Evolutionary conservation across 305 asterid species (phyloP), one percentile per base, ranked within the genome.

Genomic region (Solanum hybrid): DNA sequence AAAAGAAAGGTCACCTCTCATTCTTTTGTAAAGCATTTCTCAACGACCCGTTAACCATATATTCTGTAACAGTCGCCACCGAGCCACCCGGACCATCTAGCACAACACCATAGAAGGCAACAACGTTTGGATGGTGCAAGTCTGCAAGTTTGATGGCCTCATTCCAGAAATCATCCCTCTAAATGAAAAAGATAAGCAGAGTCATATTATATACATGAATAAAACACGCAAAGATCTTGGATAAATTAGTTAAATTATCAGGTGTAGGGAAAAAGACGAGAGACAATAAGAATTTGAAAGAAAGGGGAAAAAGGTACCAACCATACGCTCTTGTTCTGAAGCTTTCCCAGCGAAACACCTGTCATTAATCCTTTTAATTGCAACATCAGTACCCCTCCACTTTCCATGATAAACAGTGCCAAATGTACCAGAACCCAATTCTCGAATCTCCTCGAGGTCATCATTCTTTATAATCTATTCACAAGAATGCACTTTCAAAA

Each of bases 341-440:
- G 96, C 93, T 92, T 95, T 96, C 88, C 95, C 97, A 38, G 95
- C 92, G 89, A 96, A 96, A 89, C 98, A 96, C 90, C 98, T 93
- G 42, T 94, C 95, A 78, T 94, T 95, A 79, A 96, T 95, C 90
- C 98, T 95, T 91, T 96, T 96, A 91, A 96, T 96, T 87, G 98
- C 98, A 86, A 96, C 97, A 92, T 96, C 98, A 2, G 97, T 94
- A 56, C 98, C 98, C 92, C 98, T 94, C 98, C 98, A 96, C 94
- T 95, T 95, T 32, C 98, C 98, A 91, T 96, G 98, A 92, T 94
- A 96, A 92, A 96, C 98, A 79, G 98, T 96, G 90, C 98, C 98
- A 91, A 96, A 96, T 73, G 98, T 95, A 78, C 98, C 98, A 38
- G 98, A 96, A 89, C 98, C 98, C 92, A 96, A 93, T 89, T 96